These are phyloP conservation scores for Pichia inconspicua DNA, from an alignment of 1,139 yeast species.

Conservation along the genomic window DNA sequence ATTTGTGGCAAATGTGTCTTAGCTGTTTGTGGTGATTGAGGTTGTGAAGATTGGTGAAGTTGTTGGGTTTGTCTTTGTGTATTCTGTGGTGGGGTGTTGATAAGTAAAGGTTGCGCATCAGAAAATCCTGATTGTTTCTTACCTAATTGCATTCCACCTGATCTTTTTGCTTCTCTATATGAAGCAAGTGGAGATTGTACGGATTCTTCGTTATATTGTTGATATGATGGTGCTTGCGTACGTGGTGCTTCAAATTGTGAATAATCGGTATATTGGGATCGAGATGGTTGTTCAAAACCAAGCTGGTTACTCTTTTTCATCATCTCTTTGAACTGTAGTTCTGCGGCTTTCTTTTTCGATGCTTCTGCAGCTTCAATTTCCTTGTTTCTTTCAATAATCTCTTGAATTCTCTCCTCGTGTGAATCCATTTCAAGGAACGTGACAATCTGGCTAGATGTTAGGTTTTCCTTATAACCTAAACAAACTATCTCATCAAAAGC, in stretches of 20 bases:
- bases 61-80: constrained; percentile 4
- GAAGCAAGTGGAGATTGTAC: constrained; percentile 7
- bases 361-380: constrained; percentile 97
- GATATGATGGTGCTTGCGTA: background rate
- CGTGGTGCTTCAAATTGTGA: constrained; percentile 1
- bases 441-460: constrained; percentile 74
- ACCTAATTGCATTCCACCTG: constrained; percentile 74
- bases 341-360: constrained; percentile 92
- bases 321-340: constrained; percentile 82
- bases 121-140: constrained; percentile 38
- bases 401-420: constrained; percentile 97
- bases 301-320: constrained; percentile 47
- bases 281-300: constrained; percentile 7
- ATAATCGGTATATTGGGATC: constrained; percentile 14
- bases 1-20: constrained; percentile 30
- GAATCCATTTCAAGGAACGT: constrained; percentile 96
- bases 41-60: constrained; percentile 5
- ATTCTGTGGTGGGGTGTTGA: constrained; percentile 19
- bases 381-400: constrained; percentile 92
- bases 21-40: constrained; percentile 10
- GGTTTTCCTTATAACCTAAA: constrained; percentile 84
- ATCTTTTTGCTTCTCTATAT: constrained; percentile 36
- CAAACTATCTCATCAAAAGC: constrained; percentile 93
- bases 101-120: constrained; percentile 22
- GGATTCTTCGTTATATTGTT: constrained; percentile 2